phyloP scores from a whole-genome alignment of 495 filamentous ascomycete genomes.

The Penicillium coffeae region DNA sequence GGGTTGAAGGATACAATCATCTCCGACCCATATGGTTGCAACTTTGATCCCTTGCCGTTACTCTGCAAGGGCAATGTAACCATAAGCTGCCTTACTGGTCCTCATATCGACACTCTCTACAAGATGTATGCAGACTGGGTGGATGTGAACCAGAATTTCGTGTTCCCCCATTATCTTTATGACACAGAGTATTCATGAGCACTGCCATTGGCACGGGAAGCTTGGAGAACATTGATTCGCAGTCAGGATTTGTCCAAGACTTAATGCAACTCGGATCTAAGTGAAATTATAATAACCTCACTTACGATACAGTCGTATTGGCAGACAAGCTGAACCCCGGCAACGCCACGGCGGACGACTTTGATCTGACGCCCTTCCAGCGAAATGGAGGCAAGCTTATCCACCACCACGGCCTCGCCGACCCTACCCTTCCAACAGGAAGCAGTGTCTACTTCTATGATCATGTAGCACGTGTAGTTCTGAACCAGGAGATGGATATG shows the following conservation, averaged over 20 bases:
- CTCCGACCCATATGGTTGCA: constrained; percentile 45
- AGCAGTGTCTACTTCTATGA: constrained; percentile 16
- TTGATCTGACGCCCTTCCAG: constrained; percentile 45
- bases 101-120: constrained; percentile 46
- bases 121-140: constrained; percentile 44
- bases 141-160: constrained; percentile 26
- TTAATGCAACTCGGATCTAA: constrained; percentile 3
- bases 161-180: too few relatives aligned
- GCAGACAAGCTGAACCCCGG: constrained; percentile 31
- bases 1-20: constrained; percentile 54
- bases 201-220: neutral
- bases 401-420: constrained; percentile 51
- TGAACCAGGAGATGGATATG: constrained; percentile 13
- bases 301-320: constrained; percentile 17
- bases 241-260: constrained; percentile 12
- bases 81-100: constrained; percentile 51
- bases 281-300: constrained; percentile 7
- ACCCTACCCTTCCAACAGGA: constrained; percentile 26
- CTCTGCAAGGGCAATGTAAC: constrained; percentile 8
- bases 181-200: too few relatives aligned
- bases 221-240: neutral
- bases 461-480: constrained; percentile 4
- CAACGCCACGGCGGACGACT: constrained; percentile 42
- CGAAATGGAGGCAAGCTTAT: constrained; percentile 51
- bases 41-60: constrained; percentile 43